Evolutionary conservation across 176 grass and related monocot species (phyloP).

Genomic region (Zea luxurians): DNA sequence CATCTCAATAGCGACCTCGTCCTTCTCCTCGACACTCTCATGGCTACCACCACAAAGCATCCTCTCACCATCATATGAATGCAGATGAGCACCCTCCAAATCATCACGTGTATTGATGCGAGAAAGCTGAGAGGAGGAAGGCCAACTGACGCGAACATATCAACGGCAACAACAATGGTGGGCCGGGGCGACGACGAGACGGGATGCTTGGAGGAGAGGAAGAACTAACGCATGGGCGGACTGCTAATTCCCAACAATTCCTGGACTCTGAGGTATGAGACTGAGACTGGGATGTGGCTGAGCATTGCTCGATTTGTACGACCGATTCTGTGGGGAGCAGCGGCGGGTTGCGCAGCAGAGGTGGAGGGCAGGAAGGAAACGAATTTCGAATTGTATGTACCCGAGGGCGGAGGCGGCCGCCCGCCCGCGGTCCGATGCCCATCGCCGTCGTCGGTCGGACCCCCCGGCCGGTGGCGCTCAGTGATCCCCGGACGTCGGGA

Average conservation of each 20-base stretch:
- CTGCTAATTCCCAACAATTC: constrained; percentile 49
- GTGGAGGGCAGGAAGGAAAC: constrained; percentile 28
- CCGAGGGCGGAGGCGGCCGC: constrained; percentile 37
- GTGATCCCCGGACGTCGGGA: constrained; percentile 76
- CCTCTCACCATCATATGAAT: no score
- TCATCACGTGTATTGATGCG: no score
- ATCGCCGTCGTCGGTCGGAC: background rate
- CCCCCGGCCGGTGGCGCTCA: constrained; percentile 16
- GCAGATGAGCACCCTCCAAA: no score
- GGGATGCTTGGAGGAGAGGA: background rate
- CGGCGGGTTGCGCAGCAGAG: constrained; percentile 22
- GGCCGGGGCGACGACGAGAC: background rate
- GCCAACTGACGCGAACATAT: constrained; percentile 40
- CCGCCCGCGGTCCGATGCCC: constrained; percentile 7
- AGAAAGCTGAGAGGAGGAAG: no score
- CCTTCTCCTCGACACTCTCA: no score
- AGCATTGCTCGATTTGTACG: constrained; percentile 43
- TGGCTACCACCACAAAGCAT: no score
- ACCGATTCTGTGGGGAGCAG: constrained; percentile 55
- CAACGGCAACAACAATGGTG: constrained; percentile 12
- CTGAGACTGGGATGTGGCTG: constrained; percentile 24
- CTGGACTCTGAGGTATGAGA: constrained; percentile 31
- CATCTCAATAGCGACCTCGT: no score
- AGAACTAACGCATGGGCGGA: constrained; percentile 2
- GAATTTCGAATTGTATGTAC: constrained; percentile 59